Evolutionary conservation across 345 rosid genomes (phyloP).

Genomic region (Triadica sebifera): DNA sequence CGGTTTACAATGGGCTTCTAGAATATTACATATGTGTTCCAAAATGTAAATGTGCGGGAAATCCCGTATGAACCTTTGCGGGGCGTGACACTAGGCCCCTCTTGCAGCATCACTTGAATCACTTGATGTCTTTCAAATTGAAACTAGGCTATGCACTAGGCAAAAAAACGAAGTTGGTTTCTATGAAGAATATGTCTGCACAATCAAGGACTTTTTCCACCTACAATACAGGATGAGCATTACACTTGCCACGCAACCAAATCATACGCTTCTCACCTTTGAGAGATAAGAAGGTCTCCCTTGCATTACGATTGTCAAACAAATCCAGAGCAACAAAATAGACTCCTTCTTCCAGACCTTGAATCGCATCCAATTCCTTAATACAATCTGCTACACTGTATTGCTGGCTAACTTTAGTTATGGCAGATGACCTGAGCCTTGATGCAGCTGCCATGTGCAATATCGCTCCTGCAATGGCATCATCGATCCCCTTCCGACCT

Average conservation of each 20-base stretch:
- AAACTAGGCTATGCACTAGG: not conserved
- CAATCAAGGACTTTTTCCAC: slow-evolving; percentile 2
- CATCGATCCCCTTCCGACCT: slow-evolving; percentile 55
- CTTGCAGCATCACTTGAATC: too few species aligned
- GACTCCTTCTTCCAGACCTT: slow-evolving; percentile 36
- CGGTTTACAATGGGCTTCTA: too few species aligned
- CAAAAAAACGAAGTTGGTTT: not conserved
- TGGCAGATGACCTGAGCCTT: slow-evolving; percentile 38
- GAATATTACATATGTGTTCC: too few species aligned
- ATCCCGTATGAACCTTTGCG: too few species aligned
- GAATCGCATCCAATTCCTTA: slow-evolving; percentile 39
- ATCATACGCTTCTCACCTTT: slow-evolving; percentile 37
- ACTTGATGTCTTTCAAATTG: not conserved
- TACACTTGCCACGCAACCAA: slow-evolving; percentile 51
- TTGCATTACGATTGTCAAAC: slow-evolving; percentile 43
- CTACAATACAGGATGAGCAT: slow-evolving; percentile 5
- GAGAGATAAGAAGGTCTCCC: slow-evolving; percentile 56
- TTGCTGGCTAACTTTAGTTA: slow-evolving; percentile 27
- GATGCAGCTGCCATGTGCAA: slow-evolving; percentile 61
- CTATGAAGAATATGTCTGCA: not conserved
- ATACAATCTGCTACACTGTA: slow-evolving; percentile 52
- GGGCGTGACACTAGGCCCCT: too few species aligned
- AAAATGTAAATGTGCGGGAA: too few species aligned
- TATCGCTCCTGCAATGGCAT: slow-evolving; percentile 53
- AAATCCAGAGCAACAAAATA: slow-evolving; percentile 52